Evolutionary conservation across 2,329 filamentous ascomycete genomes (phyloP), one percentile per base, ranked within the genome.

Genomic region (Penicillium griseofulvum): DNA sequence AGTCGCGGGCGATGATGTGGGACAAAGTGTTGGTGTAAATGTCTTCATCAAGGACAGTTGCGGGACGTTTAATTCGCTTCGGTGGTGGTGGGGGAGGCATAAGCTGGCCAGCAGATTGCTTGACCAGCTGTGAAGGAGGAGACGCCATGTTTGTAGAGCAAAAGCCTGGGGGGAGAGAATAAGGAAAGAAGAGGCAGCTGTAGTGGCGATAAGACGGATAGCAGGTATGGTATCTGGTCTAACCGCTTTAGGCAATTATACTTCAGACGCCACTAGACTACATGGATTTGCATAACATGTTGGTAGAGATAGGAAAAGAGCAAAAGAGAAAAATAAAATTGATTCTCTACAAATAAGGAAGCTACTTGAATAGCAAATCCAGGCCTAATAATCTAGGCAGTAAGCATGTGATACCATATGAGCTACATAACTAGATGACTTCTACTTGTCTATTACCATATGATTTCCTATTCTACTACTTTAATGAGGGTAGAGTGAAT

Each of bases 1-100:
- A 99, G 79, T 99, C 94, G 62, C 94, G 87, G 10, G 91, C 90
- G 60, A 99, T 96, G 69, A 99, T 97, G 64, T 94, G 88, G 0
- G 92, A 96, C 28, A 99, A 81, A 1, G 90, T 89, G 55, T 91
- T 86, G 2, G 91, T 94, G 74, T 99, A 99, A 50, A 88, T 86
- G 64, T 99, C 93, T 80, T 99, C 94, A 72, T 96, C 91, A 28
- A 99, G 83, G 28, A 97, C 86, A 59, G 88, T 89, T 59, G 87
- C 86, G 0, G 94, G 94, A 49, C 94, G 84, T 75, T 97, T 97
- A 68, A 97, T 96, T 55, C 91, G 88, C 73, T 96, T 97, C 39
- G 87, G 80, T 0, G 86, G 82, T 4, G 91, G 90, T 6, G 93
- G 92, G 11, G 92, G 91, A 16, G 90, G 88, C 91, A 97, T 97